Evolutionary conservation across 2,329 filamentous ascomycete species (phyloP), one percentile per base, ranked within the genome.

Genomic region (Ophiocordyceps sinensis): DNA sequence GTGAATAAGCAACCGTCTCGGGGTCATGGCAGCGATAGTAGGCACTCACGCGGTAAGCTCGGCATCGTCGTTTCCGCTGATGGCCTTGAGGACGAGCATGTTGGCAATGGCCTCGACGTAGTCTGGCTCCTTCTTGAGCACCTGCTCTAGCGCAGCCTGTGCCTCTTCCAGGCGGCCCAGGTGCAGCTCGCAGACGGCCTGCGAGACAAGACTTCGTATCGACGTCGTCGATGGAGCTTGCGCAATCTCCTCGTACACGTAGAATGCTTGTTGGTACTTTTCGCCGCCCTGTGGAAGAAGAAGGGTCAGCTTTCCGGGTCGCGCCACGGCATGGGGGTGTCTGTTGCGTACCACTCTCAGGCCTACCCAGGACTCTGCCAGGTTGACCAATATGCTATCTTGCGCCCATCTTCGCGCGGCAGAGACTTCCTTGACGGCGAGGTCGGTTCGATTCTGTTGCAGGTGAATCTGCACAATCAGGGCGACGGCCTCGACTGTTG

Each of bases 241-340:
- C 5, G 91, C 89, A 38, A 96, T 76, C 63, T 98, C 91, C 64
- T 96, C 89, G 55, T 86, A 96, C 45, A 96, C 89, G 69, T 98
- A 96, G 64, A 94, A 96, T 15, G 89, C 82, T 56, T 91, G 85
- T 57, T 96, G 91, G 64, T 96, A 96, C 60, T 86, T 91, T 52
- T 94, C 87, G 50, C 88, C 88, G 55, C 89, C 89, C 82, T 94
- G 32, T 17, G 5, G 15, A 32, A 11, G 19, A 13, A 35, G n/a
- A 14, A 17, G 15, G 8, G 44, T 66, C 48, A 62, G 54, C 49
- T 38, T 37, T 15, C 32, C 13, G 32, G 9, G 5, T 15, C 17
- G 32, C 7, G 5, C 14, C n/a, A 13, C 30, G 12, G 30, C 7
- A 13, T 4, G n/a, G 30, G 12, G 5, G 1, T 5, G 5, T 19